Percentiles rank a stretch among this genome's conserved stretches.
phyloP scores from a whole-genome alignment of 1,139 yeast species.

The Pneumocystis murina region DNA sequence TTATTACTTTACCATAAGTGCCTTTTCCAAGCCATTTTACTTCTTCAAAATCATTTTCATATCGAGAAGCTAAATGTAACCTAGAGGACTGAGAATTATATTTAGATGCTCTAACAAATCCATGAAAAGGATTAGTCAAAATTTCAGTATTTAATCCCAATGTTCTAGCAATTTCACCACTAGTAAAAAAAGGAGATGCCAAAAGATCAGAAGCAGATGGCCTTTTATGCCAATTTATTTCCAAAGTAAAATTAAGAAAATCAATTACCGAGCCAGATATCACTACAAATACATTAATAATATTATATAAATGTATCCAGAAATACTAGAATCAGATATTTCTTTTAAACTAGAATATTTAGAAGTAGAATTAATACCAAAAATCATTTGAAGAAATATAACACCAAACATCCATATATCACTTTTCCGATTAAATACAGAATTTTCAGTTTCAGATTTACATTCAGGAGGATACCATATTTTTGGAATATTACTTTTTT shows the following conservation, averaged over 20 bases:
- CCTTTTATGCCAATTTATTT: slow-evolving; percentile 60
- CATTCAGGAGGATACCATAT: not conserved
- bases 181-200: slow-evolving; percentile 47
- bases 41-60: slow-evolving; percentile 80
- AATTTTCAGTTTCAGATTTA: slow-evolving; percentile 17
- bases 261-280: not conserved
- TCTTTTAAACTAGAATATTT: not conserved
- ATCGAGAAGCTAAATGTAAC: slow-evolving; percentile 33
- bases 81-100: not conserved
- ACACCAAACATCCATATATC: slow-evolving; percentile 92
- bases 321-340: not conserved
- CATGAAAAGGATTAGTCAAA: slow-evolving; percentile 3
- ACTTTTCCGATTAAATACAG: slow-evolving; percentile 51
- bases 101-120: not conserved
- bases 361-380: slow-evolving; percentile 43
- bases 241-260: slow-evolving; percentile 4
- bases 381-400: slow-evolving; percentile 52
- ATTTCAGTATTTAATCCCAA: not conserved
- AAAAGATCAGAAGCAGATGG: slow-evolving; percentile 48
- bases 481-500: slow-evolving; percentile 27
- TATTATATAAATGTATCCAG: not conserved
- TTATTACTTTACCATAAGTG: slow-evolving; percentile 94
- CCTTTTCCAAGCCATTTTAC: slow-evolving; percentile 87
- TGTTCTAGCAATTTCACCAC: slow-evolving; percentile 12
- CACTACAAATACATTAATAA: not conserved